Base-by-base conservation (phyloP, 768 basidiomycete species). In the Pseudohyphozyma bogoriensis region DNA sequence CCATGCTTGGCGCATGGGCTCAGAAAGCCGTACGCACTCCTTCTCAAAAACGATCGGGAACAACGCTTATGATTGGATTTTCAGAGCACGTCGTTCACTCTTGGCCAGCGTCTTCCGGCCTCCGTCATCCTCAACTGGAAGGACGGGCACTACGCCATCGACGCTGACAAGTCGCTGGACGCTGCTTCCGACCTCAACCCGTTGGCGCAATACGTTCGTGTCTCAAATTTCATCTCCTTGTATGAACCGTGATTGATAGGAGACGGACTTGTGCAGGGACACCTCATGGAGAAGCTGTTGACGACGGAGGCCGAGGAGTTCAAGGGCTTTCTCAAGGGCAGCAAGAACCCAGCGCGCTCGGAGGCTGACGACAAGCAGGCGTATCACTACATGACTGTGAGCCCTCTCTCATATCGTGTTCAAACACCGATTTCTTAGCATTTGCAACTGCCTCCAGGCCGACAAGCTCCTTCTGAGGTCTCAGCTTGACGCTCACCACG, bases 401-500 rank as follows among this genome's bases (percentile, higher is more conserved):
- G 78, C 33, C 45, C 20, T 16, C 28, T 60, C 33, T 1, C 53
- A n/a, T 35, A 13, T 2, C 37, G 20, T 18, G 45, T 18, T 28
- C 20, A 1, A 10, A 22, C 22, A 29, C 20, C 10, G 35, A 16
- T 18, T 10, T 7, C 33, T n/a, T 12, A 33, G 26, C 35, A 60
- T 35, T 8, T 37, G 22, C 29, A 45, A 7, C 4, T 16, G 18
- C 24, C 7, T 13, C 24, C 58, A 79, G 80, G 76, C 74, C 10
- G 65, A 73, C 7, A 71, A 72, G 18, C 84, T 95, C 63, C 76
- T 96, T 29, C 90, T 96, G 85, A 86, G 93, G 18, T 93, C 92
- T 0, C 93, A 99, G 72, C 79, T 99, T 9, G 93, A 99, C 70
- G 89, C 91, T 66, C 75, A 82, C 1, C 87, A 96, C 69, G 67